These are phyloP conservation scores for Groenewaldozyma auringiensis DNA, from an alignment of 1,139 yeast species.

Conservation along the genomic window DNA sequence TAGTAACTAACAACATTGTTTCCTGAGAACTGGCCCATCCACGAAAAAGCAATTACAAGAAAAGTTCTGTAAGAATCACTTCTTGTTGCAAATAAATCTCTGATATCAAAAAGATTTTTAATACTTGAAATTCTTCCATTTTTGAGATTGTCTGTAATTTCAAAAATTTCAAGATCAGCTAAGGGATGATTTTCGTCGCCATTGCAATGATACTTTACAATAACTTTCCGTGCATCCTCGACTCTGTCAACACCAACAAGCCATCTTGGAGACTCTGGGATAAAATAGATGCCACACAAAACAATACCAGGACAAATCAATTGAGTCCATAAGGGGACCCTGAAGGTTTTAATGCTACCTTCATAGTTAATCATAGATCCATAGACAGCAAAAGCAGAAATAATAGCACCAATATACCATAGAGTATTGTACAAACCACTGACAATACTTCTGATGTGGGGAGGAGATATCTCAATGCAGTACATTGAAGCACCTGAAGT, in stretches of 20 bases:
- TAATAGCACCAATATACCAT: constrained; percentile 40
- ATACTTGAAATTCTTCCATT: constrained; percentile 4
- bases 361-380: constrained; percentile 27
- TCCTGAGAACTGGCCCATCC: constrained; percentile 15
- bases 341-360: constrained; percentile 35
- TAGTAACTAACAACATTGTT: constrained; percentile 14
- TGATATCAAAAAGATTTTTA: constrained; percentile 13
- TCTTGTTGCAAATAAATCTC: constrained; percentile 32
- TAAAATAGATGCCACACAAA: constrained; percentile 40
- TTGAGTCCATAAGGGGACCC: constrained; percentile 42
- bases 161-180: constrained; percentile 17
- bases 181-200: constrained; percentile 16
- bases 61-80: constrained; percentile 29
- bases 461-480: constrained; percentile 17
- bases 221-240: constrained; percentile 12
- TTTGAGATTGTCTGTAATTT: constrained; percentile 15
- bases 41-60: constrained; percentile 12
- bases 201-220: constrained; percentile 18
- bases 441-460: constrained; percentile 16
- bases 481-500: constrained; percentile 13
- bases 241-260: constrained; percentile 33
- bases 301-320: constrained; percentile 38
- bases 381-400: constrained; percentile 43
- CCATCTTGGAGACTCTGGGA: constrained; percentile 70
- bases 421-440: constrained; percentile 19